A percentile compares a stretch with the other conserved stretches of the same genome.
These are phyloP conservation scores for Pistacia integerrima DNA, from an alignment of 345 rosid genomes.

Conservation along the genomic window DNA sequence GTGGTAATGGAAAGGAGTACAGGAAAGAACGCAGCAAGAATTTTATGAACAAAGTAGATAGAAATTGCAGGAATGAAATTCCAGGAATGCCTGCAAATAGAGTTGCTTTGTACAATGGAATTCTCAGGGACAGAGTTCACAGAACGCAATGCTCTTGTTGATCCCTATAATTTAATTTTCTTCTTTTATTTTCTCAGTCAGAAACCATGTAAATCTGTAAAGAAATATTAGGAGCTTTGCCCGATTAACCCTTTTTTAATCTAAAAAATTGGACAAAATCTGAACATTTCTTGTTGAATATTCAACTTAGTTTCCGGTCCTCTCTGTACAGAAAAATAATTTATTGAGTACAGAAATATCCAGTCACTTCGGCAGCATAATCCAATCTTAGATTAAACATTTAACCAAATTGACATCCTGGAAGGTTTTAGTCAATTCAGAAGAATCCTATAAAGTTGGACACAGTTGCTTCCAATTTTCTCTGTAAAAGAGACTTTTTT, in stretches of 20 bases:
- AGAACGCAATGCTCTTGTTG: conserved; percentile 45
- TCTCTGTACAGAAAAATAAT: background rate
- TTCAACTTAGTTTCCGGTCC: background rate
- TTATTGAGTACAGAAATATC: background rate
- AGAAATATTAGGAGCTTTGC: background rate
- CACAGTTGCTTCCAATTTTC: background rate
- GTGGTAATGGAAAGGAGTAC: conserved; percentile 58
- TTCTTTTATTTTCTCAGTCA: background rate
- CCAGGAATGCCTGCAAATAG: conserved; percentile 62
- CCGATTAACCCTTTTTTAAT: background rate
- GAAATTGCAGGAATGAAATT: conserved; percentile 47
- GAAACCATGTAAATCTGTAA: background rate
- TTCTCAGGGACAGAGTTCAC: conserved; percentile 61
- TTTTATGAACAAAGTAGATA: conserved; percentile 18
- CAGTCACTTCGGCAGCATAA: background rate
- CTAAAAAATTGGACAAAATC: background rate
- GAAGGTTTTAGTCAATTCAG: background rate
- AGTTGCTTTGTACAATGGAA: conserved; percentile 68
- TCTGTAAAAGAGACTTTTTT: no score
- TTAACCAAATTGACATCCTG: background rate
- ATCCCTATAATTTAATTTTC: background rate
- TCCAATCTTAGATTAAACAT: no score
- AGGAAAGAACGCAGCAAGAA: conserved; percentile 38
- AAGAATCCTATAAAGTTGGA: background rate
- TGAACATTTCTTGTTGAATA: no score